These are phyloP conservation scores for Streptanthus diversifolius DNA, from an alignment of 345 rosid genomes.

Conservation along the genomic window DNA sequence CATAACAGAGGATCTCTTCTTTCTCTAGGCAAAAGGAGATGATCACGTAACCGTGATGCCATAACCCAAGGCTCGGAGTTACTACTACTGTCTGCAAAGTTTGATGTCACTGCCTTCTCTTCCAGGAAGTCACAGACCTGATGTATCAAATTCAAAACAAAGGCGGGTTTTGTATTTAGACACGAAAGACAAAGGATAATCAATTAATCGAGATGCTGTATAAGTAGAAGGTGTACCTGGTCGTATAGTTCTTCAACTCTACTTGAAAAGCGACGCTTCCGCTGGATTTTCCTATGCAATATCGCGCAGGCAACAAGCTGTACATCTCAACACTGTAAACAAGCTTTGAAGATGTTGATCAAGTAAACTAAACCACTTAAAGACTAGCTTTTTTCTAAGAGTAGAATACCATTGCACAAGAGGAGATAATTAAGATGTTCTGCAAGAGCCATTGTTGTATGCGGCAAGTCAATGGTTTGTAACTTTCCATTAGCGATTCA, in stretches of 20 bases:
- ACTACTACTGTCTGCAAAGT: conserved; percentile 38
- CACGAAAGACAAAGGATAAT: conserved; percentile 2
- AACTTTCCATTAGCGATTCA: conserved; percentile 48
- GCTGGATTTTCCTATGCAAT: conserved; percentile 43
- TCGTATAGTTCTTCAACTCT: conserved; percentile 68
- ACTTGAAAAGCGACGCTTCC: conserved; percentile 39
- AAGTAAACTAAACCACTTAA: conserved; percentile 38
- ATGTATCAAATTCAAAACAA: background rate
- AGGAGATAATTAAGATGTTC: conserved; percentile 41
- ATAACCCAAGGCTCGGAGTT: conserved; percentile 78
- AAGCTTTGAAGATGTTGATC: conserved; percentile 45
- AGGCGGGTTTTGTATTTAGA: background rate
- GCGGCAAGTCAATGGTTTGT: conserved; percentile 63
- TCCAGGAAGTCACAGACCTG: conserved; percentile 87
- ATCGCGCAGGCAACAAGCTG: conserved; percentile 57
- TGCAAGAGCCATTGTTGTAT: conserved; percentile 55
- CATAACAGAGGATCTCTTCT: conserved; percentile 75
- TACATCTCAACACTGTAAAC: conserved; percentile 53
- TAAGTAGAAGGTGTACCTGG: conserved; percentile 46
- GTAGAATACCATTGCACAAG: conserved; percentile 54
- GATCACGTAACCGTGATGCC: conserved; percentile 78
- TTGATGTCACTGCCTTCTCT: conserved; percentile 70
- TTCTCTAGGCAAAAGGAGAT: conserved; percentile 79
- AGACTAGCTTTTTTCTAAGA: conserved; percentile 25
- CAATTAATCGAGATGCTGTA: background rate